Percentiles rank a stretch among this genome's conserved stretches.
Evolutionary conservation across 139 green algal genomes (phyloP).

Genomic region (Asterochloris erici): DNA sequence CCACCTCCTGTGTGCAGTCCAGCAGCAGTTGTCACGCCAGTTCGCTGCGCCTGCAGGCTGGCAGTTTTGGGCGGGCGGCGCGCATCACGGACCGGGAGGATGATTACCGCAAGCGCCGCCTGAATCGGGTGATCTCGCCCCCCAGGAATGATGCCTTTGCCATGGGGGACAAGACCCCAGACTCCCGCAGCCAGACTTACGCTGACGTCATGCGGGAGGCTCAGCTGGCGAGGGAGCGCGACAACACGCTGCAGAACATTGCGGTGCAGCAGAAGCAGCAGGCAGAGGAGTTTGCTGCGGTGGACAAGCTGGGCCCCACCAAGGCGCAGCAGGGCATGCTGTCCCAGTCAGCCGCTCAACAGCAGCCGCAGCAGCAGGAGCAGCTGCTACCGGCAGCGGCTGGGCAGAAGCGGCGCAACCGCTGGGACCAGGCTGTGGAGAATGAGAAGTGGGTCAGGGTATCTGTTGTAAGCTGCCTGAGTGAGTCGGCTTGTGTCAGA

Average conservation of each 20-base stretch:
- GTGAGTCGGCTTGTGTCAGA: no score
- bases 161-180: slow-evolving; percentile 82
- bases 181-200: slow-evolving; percentile 77
- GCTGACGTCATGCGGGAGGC: slow-evolving; percentile 87
- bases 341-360: slow-evolving; percentile 22
- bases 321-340: slow-evolving; percentile 46
- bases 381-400: slow-evolving; percentile 26
- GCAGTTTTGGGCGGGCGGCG: slow-evolving; percentile 7
- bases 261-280: slow-evolving; percentile 65
- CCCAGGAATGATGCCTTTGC: slow-evolving; percentile 88
- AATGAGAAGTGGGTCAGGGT: slow-evolving; percentile 18
- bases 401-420: slow-evolving; percentile 66
- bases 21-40: background rate
- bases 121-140: slow-evolving; percentile 85
- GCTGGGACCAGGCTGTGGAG: slow-evolving; percentile 73
- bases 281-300: slow-evolving; percentile 28
- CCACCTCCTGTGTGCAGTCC: background rate
- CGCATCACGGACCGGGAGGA: slow-evolving; percentile 88
- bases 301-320: slow-evolving; percentile 31
- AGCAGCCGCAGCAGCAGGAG: slow-evolving; percentile 24
- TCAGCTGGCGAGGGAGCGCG: slow-evolving; percentile 76
- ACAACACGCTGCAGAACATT: slow-evolving; percentile 91
- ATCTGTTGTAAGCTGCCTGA: no score
- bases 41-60: background rate
- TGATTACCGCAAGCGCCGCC: slow-evolving; percentile 80